phyloP scores from a whole-genome alignment of 139 green algal species.

The Auxenochlorella pyrenoidosa region DNA sequence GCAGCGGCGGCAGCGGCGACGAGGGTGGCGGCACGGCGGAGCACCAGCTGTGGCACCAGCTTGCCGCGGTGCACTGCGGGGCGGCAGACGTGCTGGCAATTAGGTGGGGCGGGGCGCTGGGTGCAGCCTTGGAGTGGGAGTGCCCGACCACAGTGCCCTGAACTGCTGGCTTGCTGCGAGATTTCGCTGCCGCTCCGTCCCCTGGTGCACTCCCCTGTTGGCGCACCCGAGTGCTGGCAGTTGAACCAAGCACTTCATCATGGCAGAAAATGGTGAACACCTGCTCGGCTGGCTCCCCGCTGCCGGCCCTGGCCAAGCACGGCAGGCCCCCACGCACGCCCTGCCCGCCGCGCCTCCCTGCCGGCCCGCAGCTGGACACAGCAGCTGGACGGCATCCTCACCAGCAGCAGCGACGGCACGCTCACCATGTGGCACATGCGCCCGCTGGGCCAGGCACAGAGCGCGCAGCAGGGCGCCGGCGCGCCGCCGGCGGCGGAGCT shows the following conservation, averaged over 20 bases:
- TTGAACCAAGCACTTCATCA: too few species aligned
- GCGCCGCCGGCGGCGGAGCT: neutral
- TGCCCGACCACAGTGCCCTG: neutral
- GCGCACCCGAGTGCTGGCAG: too few species aligned
- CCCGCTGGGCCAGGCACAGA: neutral
- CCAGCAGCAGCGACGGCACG: conserved; percentile 5
- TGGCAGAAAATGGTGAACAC: too few species aligned
- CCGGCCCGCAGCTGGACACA: conserved; percentile 33
- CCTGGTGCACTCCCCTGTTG: neutral
- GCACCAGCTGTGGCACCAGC: conserved; percentile 30
- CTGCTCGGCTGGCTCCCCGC: neutral
- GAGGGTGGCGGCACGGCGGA: neutral
- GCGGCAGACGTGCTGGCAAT: conserved; percentile 2
- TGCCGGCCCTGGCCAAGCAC: neutral
- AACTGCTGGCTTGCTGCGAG: neutral
- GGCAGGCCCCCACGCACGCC: neutral
- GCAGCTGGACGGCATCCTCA: conserved; percentile 47
- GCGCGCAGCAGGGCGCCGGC: neutral
- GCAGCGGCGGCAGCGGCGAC: neutral
- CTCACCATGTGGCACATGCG: conserved; percentile 41
- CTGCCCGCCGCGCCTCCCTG: neutral
- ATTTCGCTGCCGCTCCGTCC: neutral
- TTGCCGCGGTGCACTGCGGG: conserved; percentile 24
- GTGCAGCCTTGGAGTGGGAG: neutral
- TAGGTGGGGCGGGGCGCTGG: neutral